Base-by-base conservation (phyloP, 257 asterid species). In the Solanum acaule region DNA sequence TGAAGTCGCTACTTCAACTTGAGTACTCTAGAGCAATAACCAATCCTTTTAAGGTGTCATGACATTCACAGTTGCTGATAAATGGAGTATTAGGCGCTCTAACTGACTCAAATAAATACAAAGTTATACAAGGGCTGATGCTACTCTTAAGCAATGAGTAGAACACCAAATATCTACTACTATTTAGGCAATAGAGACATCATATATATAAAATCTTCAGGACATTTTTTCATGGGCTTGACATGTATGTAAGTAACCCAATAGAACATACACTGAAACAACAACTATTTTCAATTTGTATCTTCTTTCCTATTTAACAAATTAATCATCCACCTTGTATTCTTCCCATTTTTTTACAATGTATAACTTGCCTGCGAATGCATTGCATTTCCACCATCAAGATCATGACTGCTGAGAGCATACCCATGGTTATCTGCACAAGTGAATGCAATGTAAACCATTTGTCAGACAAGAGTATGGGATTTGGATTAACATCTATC, bases 271-370 rank as follows among this genome's bases (percentile, higher is more conserved):
- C 90, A 88, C 71, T 88, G 76, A 86, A 79, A 63, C 42, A 68
- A 91, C 90, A 67, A 87, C 78, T 88, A 89, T 87, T 83, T 88
- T 82, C 90, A 77, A 77, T 86, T 75, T 89, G 85, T 89, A 84
- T 86, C 61, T 86, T 88, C 40, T 44, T 44, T 81, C 40, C 68
- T 27, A 46, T 29, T 29, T 46, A 9, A 46, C 68, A 79, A 79
- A 79, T 44, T 25, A 81, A 81, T 16, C 85, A 81, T 44, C 68
- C 85, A 81, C n/a, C 85, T 49, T 81, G 27, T 81, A 44, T 16
- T 81, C 68, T 86, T 90, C 84, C 90, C 89, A 87, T 88, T 91
- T 92, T 92, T 92, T 92, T 94, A 92, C 95, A 94, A 78, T 90
- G 94, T 92, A 78, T 88, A 75, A 35, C 44, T 29, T 34, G 76